phyloP scores from a whole-genome alignment of 805 yeast species.

The Sugiyamaella mastotermitis region DNA sequence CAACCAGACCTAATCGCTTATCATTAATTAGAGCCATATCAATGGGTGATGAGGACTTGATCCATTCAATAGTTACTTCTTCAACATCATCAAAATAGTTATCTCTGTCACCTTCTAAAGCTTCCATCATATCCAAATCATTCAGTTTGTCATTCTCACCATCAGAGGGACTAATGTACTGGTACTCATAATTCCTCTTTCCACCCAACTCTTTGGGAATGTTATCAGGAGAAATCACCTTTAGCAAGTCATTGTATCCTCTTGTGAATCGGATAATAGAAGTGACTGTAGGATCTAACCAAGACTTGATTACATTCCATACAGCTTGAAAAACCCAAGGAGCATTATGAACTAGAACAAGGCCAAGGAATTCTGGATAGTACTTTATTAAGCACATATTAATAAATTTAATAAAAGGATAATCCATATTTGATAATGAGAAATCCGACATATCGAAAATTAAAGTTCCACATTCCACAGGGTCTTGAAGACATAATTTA shows the following conservation, averaged over 20 bases:
- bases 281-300: conserved; percentile 97
- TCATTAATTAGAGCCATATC: conserved; percentile 48
- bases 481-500: conserved; percentile 66
- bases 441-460: conserved; percentile 84
- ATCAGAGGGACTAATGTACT: conserved; percentile 56
- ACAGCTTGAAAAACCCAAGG: conserved; percentile 96
- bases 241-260: conserved; percentile 63
- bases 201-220: conserved; percentile 76
- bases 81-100: conserved; percentile 42
- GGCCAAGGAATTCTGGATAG: conserved; percentile 89
- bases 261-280: conserved; percentile 80
- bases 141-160: conserved; percentile 48
- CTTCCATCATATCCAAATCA: conserved; percentile 23
- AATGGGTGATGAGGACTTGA: conserved; percentile 43
- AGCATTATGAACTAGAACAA: conserved; percentile 80
- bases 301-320: conserved; percentile 86
- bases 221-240: conserved; percentile 51
- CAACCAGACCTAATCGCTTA: conserved; percentile 38
- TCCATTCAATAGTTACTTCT: conserved; percentile 70
- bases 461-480: conserved; percentile 72
- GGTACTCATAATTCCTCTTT: conserved; percentile 47
- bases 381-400: conserved; percentile 86
- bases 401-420: conserved; percentile 81
- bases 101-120: neutral
- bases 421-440: conserved; percentile 88